Percentiles rank a stretch among this genome's conserved stretches.
phyloP scores from a whole-genome alignment of 495 filamentous ascomycete genomes.

The Penicilliopsis zonata region DNA sequence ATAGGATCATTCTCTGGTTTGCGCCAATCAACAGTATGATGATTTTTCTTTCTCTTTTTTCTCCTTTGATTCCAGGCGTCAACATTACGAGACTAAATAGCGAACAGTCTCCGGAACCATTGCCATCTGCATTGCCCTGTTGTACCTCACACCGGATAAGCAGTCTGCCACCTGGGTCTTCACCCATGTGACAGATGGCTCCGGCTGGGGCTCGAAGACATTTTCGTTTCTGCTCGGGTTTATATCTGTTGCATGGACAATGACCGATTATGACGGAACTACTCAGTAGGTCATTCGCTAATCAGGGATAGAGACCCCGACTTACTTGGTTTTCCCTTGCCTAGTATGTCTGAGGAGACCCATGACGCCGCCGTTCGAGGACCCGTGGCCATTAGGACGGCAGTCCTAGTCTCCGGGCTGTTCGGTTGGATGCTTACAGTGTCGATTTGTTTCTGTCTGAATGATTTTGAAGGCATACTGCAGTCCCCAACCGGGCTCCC shows the following conservation, averaged over 20 bases:
- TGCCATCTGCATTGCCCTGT: slow-evolving; percentile 47
- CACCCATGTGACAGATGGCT: slow-evolving; percentile 52
- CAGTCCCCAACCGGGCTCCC: slow-evolving; percentile 50
- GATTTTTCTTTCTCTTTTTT: no score
- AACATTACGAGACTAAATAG: no score
- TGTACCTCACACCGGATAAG: slow-evolving; percentile 52
- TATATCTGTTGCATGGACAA: slow-evolving; percentile 61
- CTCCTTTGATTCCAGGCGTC: no score
- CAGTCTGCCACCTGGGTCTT: slow-evolving; percentile 56
- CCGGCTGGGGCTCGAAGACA: slow-evolving; percentile 50
- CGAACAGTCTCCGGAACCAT: slow-evolving; percentile 40
- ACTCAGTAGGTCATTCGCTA: slow-evolving; percentile 40
- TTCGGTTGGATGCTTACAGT: slow-evolving; percentile 56
- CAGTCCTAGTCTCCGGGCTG: slow-evolving; percentile 52
- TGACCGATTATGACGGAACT: slow-evolving; percentile 68
- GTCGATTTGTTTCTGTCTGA: slow-evolving; percentile 57
- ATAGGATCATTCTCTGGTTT: slow-evolving; percentile 57
- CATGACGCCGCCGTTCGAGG: slow-evolving; percentile 57
- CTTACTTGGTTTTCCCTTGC: background rate
- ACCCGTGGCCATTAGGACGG: slow-evolving; percentile 50
- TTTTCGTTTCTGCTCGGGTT: slow-evolving; percentile 60
- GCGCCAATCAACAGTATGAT: slow-evolving; percentile 58
- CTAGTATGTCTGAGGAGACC: slow-evolving; percentile 61
- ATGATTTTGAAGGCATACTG: slow-evolving; percentile 51
- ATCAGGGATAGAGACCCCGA: background rate